phyloP scores from a whole-genome alignment of 495 filamentous ascomycete species.

The Parathielavia hyrcaniae region DNA sequence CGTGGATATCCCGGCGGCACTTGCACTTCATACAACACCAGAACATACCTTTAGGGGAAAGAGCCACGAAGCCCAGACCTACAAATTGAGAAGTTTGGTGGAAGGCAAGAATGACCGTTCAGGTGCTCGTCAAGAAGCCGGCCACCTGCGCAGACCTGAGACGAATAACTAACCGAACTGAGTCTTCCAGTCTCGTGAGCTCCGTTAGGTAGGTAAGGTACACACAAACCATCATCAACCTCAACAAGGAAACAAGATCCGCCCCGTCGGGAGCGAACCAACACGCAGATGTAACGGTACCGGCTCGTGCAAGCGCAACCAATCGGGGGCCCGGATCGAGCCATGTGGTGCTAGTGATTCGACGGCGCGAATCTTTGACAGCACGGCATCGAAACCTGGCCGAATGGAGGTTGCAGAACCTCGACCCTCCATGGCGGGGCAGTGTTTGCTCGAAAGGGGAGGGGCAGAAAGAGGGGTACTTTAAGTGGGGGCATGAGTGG shows the following conservation, averaged over 20 bases:
- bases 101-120: too few species aligned
- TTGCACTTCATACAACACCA: not conserved
- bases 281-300: slow-evolving; percentile 1
- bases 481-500: not conserved
- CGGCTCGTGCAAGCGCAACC: not conserved
- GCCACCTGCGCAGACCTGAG: too few species aligned
- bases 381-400: slow-evolving; percentile 5
- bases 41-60: not conserved
- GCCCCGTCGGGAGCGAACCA: not conserved
- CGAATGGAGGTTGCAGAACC: not conserved
- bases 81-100: not conserved
- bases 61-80: not conserved
- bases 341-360: slow-evolving; percentile 27
- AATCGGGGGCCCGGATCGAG: slow-evolving; percentile 21
- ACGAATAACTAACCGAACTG: not conserved
- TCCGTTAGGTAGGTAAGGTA: too few species aligned
- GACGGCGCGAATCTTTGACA: slow-evolving; percentile 22
- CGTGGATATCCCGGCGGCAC: slow-evolving; percentile 1
- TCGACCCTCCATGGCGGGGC: slow-evolving; percentile 23
- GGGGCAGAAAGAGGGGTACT: slow-evolving; percentile 3
- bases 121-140: too few species aligned
- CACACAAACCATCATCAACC: not conserved
- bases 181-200: not conserved
- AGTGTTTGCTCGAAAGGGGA: not conserved
- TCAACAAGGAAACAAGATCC: not conserved